A percentile compares a stretch with the other conserved stretches of the same genome.
phyloP scores from a whole-genome alignment of 768 basidiomycete genomes.

The Coprinopsis cinerea region DNA sequence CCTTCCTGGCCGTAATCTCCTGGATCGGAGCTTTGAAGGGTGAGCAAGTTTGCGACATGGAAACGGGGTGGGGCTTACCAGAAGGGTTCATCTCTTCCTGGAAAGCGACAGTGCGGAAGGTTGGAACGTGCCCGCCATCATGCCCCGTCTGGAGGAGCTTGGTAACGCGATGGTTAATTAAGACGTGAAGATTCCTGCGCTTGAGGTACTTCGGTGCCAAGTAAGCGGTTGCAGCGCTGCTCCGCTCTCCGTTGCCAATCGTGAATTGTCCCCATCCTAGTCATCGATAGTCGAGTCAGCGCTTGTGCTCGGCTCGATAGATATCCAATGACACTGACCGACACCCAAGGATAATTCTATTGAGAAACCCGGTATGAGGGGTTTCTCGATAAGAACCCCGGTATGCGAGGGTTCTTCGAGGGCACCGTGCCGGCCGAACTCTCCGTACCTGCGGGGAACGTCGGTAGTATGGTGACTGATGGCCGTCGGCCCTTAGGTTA shows the following conservation, averaged over 20 bases:
- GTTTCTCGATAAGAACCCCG: too few relatives aligned
- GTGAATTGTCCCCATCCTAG: slow-evolving; percentile 27
- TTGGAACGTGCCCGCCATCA: too few relatives aligned
- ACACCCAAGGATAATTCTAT: too few relatives aligned
- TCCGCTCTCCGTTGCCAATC: slow-evolving; percentile 23
- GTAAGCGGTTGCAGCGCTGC: slow-evolving; percentile 27
- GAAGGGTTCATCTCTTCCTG: slow-evolving; percentile 8
- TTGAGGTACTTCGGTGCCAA: slow-evolving; percentile 20
- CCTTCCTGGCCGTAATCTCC: slow-evolving; percentile 5
- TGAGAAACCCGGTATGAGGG: too few relatives aligned
- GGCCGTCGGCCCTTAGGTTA: too few relatives aligned
- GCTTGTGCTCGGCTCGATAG: too few relatives aligned
- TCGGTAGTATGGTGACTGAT: too few relatives aligned
- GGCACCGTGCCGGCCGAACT: too few relatives aligned
- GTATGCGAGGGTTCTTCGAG: too few relatives aligned
- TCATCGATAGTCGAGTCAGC: too few relatives aligned
- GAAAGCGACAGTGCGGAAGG: slow-evolving; percentile 20
- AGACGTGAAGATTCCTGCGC: slow-evolving; percentile 26
- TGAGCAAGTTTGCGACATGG: neutral
- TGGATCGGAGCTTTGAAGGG: neutral
- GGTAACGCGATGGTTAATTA: slow-evolving; percentile 21
- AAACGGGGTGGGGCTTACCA: slow-evolving; percentile 12
- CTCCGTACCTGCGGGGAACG: too few relatives aligned
- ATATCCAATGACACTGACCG: too few relatives aligned
- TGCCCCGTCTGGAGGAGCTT: slow-evolving; percentile 17